Conservation (phyloP, 257 asterid species). For the Solanum bulbocastanum region DNA sequence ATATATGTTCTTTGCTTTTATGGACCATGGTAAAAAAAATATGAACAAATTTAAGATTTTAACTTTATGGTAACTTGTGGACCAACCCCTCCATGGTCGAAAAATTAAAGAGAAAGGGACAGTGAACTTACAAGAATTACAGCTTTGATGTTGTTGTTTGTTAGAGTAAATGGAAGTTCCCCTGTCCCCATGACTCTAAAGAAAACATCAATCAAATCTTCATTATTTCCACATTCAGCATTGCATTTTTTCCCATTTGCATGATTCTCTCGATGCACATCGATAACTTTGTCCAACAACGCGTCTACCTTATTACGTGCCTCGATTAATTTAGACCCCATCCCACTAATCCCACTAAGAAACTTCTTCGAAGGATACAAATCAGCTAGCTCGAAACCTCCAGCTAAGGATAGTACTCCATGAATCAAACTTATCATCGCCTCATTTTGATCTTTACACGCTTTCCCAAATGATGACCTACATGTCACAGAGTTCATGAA, state of each 20-base stretch:
- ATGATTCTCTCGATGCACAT: background rate
- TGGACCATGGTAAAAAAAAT: background rate
- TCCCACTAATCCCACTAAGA: background rate
- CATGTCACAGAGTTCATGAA: background rate
- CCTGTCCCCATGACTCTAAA: background rate
- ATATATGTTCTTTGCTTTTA: background rate
- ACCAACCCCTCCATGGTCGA: background rate
- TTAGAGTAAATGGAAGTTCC: background rate
- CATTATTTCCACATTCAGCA: background rate
- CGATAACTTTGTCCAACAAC: background rate
- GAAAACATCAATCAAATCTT: background rate
- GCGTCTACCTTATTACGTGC: background rate
- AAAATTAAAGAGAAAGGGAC: background rate
- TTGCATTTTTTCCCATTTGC: background rate
- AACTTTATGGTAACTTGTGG: background rate
- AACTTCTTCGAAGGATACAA: background rate
- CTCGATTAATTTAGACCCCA: background rate
- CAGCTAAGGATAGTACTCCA: background rate
- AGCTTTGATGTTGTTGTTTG: background rate
- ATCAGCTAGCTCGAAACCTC: background rate
- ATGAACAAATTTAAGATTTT: background rate
- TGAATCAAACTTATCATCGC: background rate
- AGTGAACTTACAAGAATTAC: background rate
- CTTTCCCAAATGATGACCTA: background rate
- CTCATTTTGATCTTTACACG: background rate